These are phyloP conservation scores for Colletotrichum theobromicola DNA, from an alignment of 2,329 filamentous ascomycete species.

Conservation along the genomic window DNA sequence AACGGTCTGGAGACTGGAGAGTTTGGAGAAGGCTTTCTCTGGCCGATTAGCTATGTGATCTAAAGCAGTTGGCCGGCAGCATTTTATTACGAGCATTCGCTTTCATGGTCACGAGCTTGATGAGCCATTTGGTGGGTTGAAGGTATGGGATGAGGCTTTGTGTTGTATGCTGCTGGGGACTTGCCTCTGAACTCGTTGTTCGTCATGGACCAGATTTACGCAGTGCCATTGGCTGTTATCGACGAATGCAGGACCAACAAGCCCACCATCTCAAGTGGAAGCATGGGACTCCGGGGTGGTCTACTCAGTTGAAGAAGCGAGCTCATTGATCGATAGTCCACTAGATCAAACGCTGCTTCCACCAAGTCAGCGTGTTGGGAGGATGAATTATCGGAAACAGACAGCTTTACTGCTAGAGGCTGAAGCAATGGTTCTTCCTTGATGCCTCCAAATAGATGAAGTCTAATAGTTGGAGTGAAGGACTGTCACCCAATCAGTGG, in stretches of 20 bases:
- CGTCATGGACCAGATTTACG: too few species aligned
- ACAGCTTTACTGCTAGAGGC: background rate
- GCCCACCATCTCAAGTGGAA: too few species aligned
- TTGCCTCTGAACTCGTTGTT: too few species aligned
- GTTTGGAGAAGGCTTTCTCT: background rate
- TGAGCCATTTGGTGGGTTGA: fast-evolving
- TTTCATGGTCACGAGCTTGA: background rate
- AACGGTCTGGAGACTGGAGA: background rate
- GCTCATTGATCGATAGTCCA: too few species aligned
- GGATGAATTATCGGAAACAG: background rate
- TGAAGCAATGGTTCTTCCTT: background rate
- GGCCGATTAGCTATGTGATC: background rate
- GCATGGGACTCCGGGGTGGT: background rate
- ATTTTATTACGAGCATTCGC: background rate
- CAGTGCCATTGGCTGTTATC: too few species aligned
- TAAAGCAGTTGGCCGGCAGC: background rate
- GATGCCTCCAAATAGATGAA: background rate
- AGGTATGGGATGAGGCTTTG: background rate
- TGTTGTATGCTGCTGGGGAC: background rate
- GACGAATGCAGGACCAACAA: too few species aligned
- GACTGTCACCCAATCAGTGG: background rate
- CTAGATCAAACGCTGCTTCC: background rate
- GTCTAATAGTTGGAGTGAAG: background rate
- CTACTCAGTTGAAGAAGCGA: background rate
- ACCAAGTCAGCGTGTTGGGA: background rate